phyloP scores from a whole-genome alignment of 2,329 filamentous ascomycete genomes.

The Verticillium tricorpus region DNA sequence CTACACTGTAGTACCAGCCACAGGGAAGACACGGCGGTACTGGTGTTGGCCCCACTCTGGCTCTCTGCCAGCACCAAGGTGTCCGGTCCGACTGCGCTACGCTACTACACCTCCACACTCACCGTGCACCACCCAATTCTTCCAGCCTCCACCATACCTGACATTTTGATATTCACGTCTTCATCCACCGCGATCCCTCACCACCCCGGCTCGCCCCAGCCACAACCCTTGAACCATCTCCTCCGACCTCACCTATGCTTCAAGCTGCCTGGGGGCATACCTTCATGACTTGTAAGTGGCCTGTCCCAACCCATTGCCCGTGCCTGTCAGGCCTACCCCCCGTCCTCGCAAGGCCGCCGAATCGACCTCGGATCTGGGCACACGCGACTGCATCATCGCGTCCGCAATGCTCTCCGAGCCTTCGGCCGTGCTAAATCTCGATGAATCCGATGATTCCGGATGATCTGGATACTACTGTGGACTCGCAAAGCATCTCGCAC shows the following conservation, averaged over 20 bases:
- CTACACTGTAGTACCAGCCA: not conserved
- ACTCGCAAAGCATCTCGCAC: slow-evolving; percentile 14
- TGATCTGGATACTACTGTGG: slow-evolving; percentile 23
- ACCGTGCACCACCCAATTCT: slow-evolving; percentile 3
- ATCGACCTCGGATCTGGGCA: slow-evolving; percentile 22
- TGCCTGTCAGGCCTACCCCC: slow-evolving; percentile 26
- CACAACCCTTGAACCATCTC: not conserved
- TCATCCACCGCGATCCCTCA: not conserved
- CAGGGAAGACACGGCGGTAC: not conserved
- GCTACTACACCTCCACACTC: not conserved
- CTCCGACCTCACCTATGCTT: slow-evolving; percentile 6
- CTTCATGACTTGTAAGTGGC: slow-evolving; percentile 49
- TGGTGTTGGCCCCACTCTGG: not conserved
- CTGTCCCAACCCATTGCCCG: slow-evolving; percentile 19
- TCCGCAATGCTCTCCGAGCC: slow-evolving; percentile 18
- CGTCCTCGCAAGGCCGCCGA: slow-evolving; percentile 32
- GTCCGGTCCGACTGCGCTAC: not conserved
- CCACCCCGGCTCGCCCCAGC: not conserved
- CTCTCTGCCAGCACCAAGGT: not conserved
- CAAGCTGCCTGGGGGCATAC: slow-evolving; percentile 32
- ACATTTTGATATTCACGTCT: slow-evolving; percentile 5
- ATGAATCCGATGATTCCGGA: slow-evolving; percentile 30
- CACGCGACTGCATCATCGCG: slow-evolving; percentile 30
- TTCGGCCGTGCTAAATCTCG: slow-evolving; percentile 20
- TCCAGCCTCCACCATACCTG: slow-evolving; percentile 3